Percentiles rank a stretch among this genome's conserved stretches.
phyloP scores from a whole-genome alignment of 768 basidiomycete species.

The Lepiota subincarnata region DNA sequence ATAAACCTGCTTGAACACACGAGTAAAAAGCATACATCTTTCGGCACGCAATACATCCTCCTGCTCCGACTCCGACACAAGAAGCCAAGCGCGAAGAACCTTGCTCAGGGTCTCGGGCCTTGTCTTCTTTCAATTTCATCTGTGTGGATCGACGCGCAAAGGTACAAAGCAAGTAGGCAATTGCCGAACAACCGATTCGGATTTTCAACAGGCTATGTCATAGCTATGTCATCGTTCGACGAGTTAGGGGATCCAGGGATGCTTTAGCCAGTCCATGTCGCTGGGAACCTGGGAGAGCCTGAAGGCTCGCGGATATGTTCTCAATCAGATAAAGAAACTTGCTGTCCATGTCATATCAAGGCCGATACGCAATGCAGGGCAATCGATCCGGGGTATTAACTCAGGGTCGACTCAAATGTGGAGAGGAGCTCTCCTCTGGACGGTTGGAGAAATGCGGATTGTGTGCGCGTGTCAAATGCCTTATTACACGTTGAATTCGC shows the following conservation, averaged over 20 bases:
- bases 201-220: too few species aligned
- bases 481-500: not conserved
- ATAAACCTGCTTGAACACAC: not conserved
- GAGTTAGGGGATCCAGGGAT: not conserved
- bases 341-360: not conserved
- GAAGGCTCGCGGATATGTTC: slow-evolving; percentile 4
- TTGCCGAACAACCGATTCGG: too few species aligned
- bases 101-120: too few species aligned
- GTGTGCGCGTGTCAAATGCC: not conserved
- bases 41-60: not conserved
- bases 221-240: not conserved
- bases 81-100: too few species aligned
- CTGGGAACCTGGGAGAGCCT: not conserved
- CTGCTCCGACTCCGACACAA: too few species aligned
- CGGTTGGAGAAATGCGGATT: not conserved
- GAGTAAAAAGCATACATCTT: not conserved
- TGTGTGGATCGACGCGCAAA: too few species aligned
- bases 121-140: too few species aligned
- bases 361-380: not conserved
- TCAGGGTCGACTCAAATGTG: slow-evolving; percentile 1
- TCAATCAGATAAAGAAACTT: not conserved
- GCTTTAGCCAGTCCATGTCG: not conserved
- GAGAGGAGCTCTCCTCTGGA: not conserved
- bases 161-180: too few species aligned
- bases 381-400: not conserved